Percentiles rank a stretch among this genome's conserved stretches.
Evolutionary conservation across 129 eudicot species (phyloP).

Genomic region (Tagetes patula): DNA sequence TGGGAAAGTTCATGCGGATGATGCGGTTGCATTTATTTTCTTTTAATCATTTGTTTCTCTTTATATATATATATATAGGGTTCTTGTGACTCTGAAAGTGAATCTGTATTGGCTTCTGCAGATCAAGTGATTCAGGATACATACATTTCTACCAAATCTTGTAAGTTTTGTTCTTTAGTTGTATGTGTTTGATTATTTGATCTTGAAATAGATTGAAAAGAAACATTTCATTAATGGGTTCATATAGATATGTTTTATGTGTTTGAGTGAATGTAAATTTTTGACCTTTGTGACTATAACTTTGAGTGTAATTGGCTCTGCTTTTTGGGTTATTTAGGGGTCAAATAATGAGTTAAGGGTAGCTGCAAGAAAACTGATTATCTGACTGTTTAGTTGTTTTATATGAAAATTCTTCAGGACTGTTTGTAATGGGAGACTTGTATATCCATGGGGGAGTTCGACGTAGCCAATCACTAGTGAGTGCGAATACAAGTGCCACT

Average conservation of each 20-base stretch:
- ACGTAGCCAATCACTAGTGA: conserved; percentile 31
- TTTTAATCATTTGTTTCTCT: background rate
- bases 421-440: conserved; percentile 45
- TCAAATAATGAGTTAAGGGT: background rate
- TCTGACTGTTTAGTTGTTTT: conserved; percentile 8
- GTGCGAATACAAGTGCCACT: conserved; percentile 19
- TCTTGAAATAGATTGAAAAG: background rate
- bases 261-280: background rate
- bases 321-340: background rate
- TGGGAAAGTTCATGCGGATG: conserved; percentile 47
- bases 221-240: conserved; percentile 9
- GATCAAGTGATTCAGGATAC: conserved; percentile 31
- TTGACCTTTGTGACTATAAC: conserved; percentile 15
- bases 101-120: conserved; percentile 42
- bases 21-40: conserved; percentile 30
- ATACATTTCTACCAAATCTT: conserved; percentile 28
- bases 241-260: background rate
- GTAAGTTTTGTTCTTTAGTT: conserved; percentile 31
- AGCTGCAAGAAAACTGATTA: background rate
- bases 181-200: conserved; percentile 4
- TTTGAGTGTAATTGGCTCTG: background rate
- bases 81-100: conserved; percentile 17
- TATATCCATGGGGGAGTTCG: conserved; percentile 36
- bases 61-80: conserved; percentile 27
- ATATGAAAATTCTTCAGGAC: conserved; percentile 27